A percentile compares a stretch with the other conserved stretches of the same genome.
phyloP scores from a whole-genome alignment of 1,284 basidiomycete species.

The Tremellales sp. region DNA sequence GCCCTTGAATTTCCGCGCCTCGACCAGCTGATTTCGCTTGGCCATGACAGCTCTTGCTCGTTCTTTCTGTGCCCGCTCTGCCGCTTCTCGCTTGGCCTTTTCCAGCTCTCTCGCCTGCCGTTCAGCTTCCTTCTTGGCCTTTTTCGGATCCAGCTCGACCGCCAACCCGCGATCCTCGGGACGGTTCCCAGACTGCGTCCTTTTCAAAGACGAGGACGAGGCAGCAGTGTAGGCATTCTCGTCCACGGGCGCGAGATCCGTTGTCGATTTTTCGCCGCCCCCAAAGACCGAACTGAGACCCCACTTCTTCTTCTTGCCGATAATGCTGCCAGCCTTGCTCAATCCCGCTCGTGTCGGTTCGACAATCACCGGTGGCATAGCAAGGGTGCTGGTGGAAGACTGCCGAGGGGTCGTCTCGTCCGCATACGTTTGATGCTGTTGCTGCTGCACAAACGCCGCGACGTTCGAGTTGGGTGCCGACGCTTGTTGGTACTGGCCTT shows the following conservation, averaged over 20 bases:
- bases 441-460: conserved; percentile 27
- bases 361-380: conserved; percentile 16
- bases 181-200: conserved; percentile 70
- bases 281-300: conserved; percentile 62
- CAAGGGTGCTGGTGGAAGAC: conserved; percentile 5
- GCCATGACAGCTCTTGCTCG: conserved; percentile 92
- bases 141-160: conserved; percentile 62
- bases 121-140: conserved; percentile 85
- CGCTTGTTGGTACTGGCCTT: conserved; percentile 6
- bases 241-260: conserved; percentile 62
- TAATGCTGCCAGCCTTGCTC: conserved; percentile 17
- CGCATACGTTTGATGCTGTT: conserved; percentile 20
- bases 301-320: conserved; percentile 51
- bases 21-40: conserved; percentile 74
- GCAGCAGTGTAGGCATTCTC: conserved; percentile 48
- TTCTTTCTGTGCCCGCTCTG: conserved; percentile 63
- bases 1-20: conserved; percentile 49
- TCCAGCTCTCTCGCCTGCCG: conserved; percentile 78
- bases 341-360: conserved; percentile 16
- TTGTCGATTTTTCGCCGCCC: conserved; percentile 60
- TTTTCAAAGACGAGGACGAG: conserved; percentile 68
- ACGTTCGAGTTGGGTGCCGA: conserved; percentile 14
- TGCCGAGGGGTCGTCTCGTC: conserved; percentile 14
- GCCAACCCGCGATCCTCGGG: conserved; percentile 61
- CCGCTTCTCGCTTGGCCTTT: conserved; percentile 75